Evolutionary conservation across 345 rosid species (phyloP), one percentile per base, ranked within the genome.

Genomic region (Schrenkiella parvula): DNA sequence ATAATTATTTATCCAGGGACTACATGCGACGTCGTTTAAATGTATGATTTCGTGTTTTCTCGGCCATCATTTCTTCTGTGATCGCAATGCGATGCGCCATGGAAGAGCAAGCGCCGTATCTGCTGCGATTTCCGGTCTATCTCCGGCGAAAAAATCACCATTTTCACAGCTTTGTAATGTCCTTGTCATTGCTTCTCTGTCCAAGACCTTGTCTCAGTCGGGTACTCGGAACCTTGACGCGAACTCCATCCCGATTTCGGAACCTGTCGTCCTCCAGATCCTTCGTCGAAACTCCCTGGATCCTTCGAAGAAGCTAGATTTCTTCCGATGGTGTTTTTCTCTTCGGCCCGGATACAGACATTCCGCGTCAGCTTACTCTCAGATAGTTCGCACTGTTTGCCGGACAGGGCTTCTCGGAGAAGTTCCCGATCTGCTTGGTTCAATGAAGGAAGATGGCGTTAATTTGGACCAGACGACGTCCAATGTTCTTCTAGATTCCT

Each of bases 151-250:
- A 63, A 67, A 4, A 7, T 19, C 80, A 8, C 63, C 71, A 1
- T 64, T 82, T 2, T 32, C 65, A 18, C 83, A 80, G n/a, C 82
- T 90, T 25, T 71, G 82, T 6, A 73, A 84, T 64, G 77, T 86
- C 63, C 89, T 91, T 59, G 69, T 88, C 42, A 76, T 80, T 32
- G 90, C 97, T 23, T 85, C 82, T 77, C 52, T 90, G 15, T 75
- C 85, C 58, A 92, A 87, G 70, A 82, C 86, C 31, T 83, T 90
- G 19, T 76, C 84, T 11, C 77, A 77, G 31, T 91, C 90, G 4
- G 91, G 93, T 10, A 79, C 89, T 31, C 82, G 87, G 21, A 81
- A 59, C 62, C 93, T 93, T 22, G 88, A 87, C 78, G 85, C 84
- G 11, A 72, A 78, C 17, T 59, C 86, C 14, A 64, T 83, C 22